phyloP scores from a whole-genome alignment of 1,139 yeast species.

The Zygotorulaspora mrakii region DNA sequence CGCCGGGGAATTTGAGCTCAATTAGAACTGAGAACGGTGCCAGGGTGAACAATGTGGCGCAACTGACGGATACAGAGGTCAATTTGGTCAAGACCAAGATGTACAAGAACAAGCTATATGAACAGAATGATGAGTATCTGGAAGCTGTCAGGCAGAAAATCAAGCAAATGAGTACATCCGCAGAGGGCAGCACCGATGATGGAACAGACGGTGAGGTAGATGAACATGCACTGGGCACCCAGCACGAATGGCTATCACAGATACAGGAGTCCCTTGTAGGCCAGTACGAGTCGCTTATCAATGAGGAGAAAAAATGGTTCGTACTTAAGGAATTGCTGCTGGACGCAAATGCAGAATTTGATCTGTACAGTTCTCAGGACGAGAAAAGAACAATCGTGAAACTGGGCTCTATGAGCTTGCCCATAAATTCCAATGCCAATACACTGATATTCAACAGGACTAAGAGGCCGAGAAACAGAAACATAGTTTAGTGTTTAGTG shows the following conservation, averaged over 20 bases:
- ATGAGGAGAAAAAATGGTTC: constrained; percentile 34
- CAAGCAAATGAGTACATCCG: constrained; percentile 1
- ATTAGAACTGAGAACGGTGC: constrained; percentile 7
- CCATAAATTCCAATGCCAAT: constrained; percentile 16
- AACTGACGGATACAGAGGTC: constrained; percentile 22
- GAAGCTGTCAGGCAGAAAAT: constrained; percentile 12
- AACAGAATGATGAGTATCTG: constrained; percentile 30
- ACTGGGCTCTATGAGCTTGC: constrained; percentile 17
- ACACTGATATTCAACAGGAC: constrained; percentile 20
- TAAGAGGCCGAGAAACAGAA: constrained; percentile 12
- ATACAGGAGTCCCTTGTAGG: constrained; percentile 23
- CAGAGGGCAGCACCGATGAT: background rate
- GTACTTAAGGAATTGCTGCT: constrained; percentile 32
- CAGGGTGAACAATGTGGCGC: constrained; percentile 5
- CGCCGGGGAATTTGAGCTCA: constrained; percentile 29
- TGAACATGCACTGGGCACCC: constrained; percentile 19
- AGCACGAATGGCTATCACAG: constrained; percentile 25
- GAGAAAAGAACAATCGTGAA: constrained; percentile 13
- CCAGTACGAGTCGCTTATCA: constrained; percentile 23
- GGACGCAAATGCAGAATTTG: constrained; percentile 35
- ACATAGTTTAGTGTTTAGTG: constrained; percentile 6
- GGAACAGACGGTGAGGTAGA: constrained; percentile 8
- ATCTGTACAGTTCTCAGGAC: constrained; percentile 29
- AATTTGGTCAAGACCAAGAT: constrained; percentile 28
- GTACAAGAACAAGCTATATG: constrained; percentile 29